phyloP scores from a whole-genome alignment of 352 stramenopile species.

The Globisporangium okanoganense region DNA sequence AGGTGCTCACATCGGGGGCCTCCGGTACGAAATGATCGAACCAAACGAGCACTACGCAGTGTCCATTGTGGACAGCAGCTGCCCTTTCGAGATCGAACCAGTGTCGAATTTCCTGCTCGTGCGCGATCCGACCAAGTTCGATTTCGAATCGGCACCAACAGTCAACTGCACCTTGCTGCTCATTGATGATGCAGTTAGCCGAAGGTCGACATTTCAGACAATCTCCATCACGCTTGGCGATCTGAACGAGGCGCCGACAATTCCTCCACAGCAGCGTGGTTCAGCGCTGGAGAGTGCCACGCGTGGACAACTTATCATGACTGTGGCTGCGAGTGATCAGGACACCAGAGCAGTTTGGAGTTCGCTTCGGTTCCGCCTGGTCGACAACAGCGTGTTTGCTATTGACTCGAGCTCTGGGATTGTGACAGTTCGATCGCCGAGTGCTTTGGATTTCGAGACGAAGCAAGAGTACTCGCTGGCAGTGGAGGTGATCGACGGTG shows the following conservation, averaged over 20 bases:
- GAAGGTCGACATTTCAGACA: conserved; percentile 2
- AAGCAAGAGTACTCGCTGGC: conserved; percentile 21
- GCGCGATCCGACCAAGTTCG: conserved; percentile 9
- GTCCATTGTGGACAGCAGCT: conserved; percentile 15
- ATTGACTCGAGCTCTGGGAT: conserved; percentile 13
- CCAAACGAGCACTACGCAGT: conserved; percentile 11
- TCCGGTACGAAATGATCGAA: conserved; percentile 5
- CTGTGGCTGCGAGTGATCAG: not conserved
- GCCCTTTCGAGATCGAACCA: conserved; percentile 19
- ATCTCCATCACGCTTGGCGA: not conserved
- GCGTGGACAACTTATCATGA: conserved; percentile 1
- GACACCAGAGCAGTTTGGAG: conserved; percentile 4
- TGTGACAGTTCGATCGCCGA: conserved; percentile 12
- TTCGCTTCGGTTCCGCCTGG: conserved; percentile 1
- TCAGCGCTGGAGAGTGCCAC: conserved; percentile 3
- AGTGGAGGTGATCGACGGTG: conserved; percentile 28
- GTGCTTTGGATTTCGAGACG: conserved; percentile 23
- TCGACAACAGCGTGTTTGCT: conserved; percentile 3
- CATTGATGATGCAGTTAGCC: not conserved
- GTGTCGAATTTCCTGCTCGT: conserved; percentile 5
- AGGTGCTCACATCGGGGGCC: not conserved
- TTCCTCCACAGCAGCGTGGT: not conserved
- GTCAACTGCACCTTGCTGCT: conserved; percentile 10
- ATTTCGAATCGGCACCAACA: conserved; percentile 9
- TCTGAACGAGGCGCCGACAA: conserved; percentile 6